Base-by-base conservation (phyloP, 495 filamentous ascomycete genomes). In the Thermochaetoides thermophila region DNA sequence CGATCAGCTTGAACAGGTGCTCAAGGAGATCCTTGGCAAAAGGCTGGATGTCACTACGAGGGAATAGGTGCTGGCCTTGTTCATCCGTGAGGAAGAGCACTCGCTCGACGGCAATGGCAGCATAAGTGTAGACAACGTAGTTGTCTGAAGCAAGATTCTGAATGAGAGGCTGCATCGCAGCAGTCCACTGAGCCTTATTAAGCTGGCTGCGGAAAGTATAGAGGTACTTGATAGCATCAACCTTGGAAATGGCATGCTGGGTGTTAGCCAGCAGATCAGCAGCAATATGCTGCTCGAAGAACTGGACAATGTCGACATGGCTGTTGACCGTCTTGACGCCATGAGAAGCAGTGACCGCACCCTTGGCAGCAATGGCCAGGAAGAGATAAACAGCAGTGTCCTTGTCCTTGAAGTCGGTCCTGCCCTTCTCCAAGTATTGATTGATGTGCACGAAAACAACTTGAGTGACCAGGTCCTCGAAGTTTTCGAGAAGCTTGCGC, bases 51-150 rank as follows among this genome's bases (percentile, higher is more conserved):
- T 78, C 76, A 11, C 59, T 58, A 12, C 76, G 69, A 4, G 73
- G 60, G 42, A 96, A 81, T 16, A 95, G 63, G 21, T 84, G 79
- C 37, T 78, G 64, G 23, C 77, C 75, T 17, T 73, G 60, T 21
- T 70, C 69, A 49, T 84, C 68, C n/a, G 71, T 74, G 42, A 95
- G 68, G 49, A 74, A 84, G 15, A 99, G 68, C 0, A 81, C 77
- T 20, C 91, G 71, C 59, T 99, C 91, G 15, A 96, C 73, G 3
- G 86, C 80, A 50, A 96, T 94, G 0, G 89, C 82, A 20, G 91
- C 85, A 41, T 96, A 99, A 1, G 85, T 95, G 55, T 96, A 92
- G 12, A 96, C 83, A 32, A 96, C 86, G 49, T 92, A 95, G 50
- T 93, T 85, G 1, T 67, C 60, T 0, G 84, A 89, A 26, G 66